Evolutionary conservation across 2,329 filamentous ascomycete genomes (phyloP), one percentile per base, ranked within the genome.

Genomic region (Curvularia sp.): DNA sequence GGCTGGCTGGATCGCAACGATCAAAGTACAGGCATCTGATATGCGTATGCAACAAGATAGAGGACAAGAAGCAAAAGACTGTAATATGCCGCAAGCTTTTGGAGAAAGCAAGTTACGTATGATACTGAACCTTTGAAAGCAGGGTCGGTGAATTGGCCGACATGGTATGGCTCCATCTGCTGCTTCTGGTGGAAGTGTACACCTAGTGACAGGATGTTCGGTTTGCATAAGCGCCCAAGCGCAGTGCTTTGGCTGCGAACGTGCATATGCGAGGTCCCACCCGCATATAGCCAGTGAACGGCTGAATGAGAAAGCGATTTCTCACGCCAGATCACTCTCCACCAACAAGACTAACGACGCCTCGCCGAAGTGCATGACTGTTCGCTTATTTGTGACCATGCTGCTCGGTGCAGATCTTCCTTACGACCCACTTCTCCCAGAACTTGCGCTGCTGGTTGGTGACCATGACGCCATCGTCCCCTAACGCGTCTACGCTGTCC

Each of bases 361-460:
- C 39, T 53, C 35, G 15, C 22, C 22, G 15, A 28, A n/a, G 8
- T 52, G 31, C 50, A 55, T 18, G 20, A 26, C 15, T 5, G 24
- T 26, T 44, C 42, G 42, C 39, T 75, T 64, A 78, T 62, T 75
- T 76, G 64, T 77, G 74, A 38, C 69, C 71, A 60, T 47, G 44
- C 44, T 79, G 77, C 60, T 79, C 76, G 20, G 72, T 73, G 73
- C 83, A 85, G 24, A 58, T 57, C 60, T 79, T 73, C 47, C 81
- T 73, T 12, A 84, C 67, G 12, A 83, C 81, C 84, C 84, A 86
- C 63, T 80, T 80, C 70, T 86, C 83, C 84, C 83, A 86, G 53
- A 80, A 75, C 64, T 84, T 85, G 51, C 84, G 78, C 64, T 85
- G 82, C 35, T 72, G 66, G 60, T 80, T 79, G n/a, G 75, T 78